Base-by-base conservation (phyloP, 2,329 filamentous ascomycete species). In the Verticillium nubilum region DNA sequence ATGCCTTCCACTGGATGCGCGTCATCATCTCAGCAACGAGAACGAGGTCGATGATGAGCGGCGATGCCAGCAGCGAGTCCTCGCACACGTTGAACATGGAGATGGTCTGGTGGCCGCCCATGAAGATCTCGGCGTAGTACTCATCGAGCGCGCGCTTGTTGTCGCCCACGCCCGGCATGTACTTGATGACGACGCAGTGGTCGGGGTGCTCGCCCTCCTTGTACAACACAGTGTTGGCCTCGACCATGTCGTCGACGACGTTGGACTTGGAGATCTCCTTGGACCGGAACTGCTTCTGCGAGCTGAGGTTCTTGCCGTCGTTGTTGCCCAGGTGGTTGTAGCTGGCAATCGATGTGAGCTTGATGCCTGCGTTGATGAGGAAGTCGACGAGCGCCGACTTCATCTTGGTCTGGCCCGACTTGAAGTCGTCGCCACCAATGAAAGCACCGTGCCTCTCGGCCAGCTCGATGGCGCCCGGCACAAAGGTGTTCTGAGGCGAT, bases 281-380 rank as follows among this genome's bases (percentile, higher is more conserved):
- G 78, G 92, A 97, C 69, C 95, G 93, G 87, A 99, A 99, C 79
- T 98, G 95, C 81, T 89, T 92, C 76, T 97, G 93, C 52, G 93
- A 97, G 80, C 91, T 96, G 69, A 99, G 78, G 81, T 99, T 99
- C 87, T 93, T 97, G 80, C 95, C 95, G 73, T 99, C 94, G 73
- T 99, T 99, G 86, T 99, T 99, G 71, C 95, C 95, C 59, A 99
- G 88, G 76, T 99, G 95, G 82, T 99, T 99, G 87, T 99, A 99
- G 78, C 91, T 96, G 65, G 95, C 92, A 78, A 99, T 98, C 47
- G 93, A 97, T 61, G 94, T 98, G 72, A 99, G 87, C 82, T 97
- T 97, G 85, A 99, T 98, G 73, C 95, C 95, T 54, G 95, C 95
- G 74, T 88, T 97, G 87, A 99, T 97, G 74, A 99, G 79, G 80